Conservation (phyloP, 2,329 filamentous ascomycete species). For the Alternaria sp. region DNA sequence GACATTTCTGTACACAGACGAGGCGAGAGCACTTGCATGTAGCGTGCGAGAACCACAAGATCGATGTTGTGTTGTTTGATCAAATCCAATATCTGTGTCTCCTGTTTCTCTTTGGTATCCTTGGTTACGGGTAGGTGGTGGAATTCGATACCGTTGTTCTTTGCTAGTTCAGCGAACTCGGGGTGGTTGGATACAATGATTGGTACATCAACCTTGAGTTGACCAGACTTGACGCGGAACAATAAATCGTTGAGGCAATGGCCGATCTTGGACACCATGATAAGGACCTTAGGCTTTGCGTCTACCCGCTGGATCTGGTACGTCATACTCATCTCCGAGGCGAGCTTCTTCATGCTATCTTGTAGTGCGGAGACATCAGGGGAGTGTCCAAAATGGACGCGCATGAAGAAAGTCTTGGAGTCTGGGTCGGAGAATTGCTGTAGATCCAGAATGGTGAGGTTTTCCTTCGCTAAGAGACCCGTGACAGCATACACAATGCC, state of each 20-base stretch:
- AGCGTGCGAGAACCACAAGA: slow-evolving; percentile 81
- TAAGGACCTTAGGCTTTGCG: slow-evolving; percentile 77
- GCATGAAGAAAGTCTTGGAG: slow-evolving; percentile 85
- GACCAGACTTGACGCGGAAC: slow-evolving; percentile 78
- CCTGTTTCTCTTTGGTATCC: slow-evolving; percentile 80
- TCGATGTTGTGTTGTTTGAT: slow-evolving; percentile 75
- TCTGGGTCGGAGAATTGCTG: slow-evolving; percentile 83
- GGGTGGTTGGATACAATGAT: slow-evolving; percentile 85
- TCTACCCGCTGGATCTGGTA: slow-evolving; percentile 75
- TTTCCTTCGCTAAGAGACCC: slow-evolving; percentile 75
- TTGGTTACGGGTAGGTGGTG: slow-evolving; percentile 81
- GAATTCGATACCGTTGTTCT: slow-evolving; percentile 80
- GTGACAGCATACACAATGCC: slow-evolving; percentile 88
- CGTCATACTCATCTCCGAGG: slow-evolving; percentile 71
- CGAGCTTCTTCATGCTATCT: slow-evolving; percentile 69
- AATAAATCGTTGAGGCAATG: slow-evolving; percentile 86
- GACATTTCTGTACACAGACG: slow-evolving; percentile 80
- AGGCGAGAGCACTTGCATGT: slow-evolving; percentile 87
- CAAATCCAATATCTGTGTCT: slow-evolving; percentile 74
- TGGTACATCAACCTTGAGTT: slow-evolving; percentile 78
- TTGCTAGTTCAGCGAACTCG: slow-evolving; percentile 74
- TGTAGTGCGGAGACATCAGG: slow-evolving; percentile 55
- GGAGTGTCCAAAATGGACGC: slow-evolving; percentile 78
- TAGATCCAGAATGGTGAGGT: slow-evolving; percentile 83
- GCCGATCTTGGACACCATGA: slow-evolving; percentile 91